Evolutionary conservation across 148 eudicot genomes (phyloP).

Genomic region (Silene conica): DNA sequence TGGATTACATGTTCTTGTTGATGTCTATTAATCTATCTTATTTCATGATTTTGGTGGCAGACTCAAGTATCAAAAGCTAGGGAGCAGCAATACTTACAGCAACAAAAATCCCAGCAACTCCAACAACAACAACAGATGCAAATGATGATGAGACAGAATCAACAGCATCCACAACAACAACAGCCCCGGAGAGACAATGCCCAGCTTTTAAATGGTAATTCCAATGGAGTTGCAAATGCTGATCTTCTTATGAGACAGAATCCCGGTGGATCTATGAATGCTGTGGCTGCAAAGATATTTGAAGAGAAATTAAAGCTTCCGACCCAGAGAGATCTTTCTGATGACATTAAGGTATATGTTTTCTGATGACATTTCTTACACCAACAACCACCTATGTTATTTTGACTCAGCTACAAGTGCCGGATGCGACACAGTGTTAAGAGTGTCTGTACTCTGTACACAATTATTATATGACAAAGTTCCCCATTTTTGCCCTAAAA

Average conservation of each 20-base stretch:
- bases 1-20: neutral
- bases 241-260: conserved; percentile 62
- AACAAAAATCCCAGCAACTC: conserved; percentile 30
- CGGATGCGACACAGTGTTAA: neutral
- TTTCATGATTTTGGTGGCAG: conserved; percentile 24
- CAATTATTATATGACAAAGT: too few relatives aligned
- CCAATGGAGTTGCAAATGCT: conserved; percentile 35
- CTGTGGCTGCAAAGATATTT: conserved; percentile 61
- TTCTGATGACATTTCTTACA: neutral
- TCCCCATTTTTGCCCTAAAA: neutral
- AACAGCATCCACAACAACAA: conserved; percentile 27
- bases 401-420: neutral
- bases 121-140: conserved; percentile 36
- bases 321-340: conserved; percentile 55
- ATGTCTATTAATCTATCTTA: neutral
- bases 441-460: too few relatives aligned
- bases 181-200: conserved; percentile 36
- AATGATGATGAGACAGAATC: conserved; percentile 28
- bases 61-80: conserved; percentile 41
- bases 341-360: conserved; percentile 55
- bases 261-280: conserved; percentile 61
- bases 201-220: conserved; percentile 32
- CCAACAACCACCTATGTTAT: neutral
- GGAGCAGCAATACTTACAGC: conserved; percentile 37
- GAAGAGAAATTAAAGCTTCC: conserved; percentile 61